A percentile compares a stretch with the other conserved stretches of the same genome.
phyloP scores from a whole-genome alignment of 2,329 filamentous ascomycete species.

The Penicillium sp. region DNA sequence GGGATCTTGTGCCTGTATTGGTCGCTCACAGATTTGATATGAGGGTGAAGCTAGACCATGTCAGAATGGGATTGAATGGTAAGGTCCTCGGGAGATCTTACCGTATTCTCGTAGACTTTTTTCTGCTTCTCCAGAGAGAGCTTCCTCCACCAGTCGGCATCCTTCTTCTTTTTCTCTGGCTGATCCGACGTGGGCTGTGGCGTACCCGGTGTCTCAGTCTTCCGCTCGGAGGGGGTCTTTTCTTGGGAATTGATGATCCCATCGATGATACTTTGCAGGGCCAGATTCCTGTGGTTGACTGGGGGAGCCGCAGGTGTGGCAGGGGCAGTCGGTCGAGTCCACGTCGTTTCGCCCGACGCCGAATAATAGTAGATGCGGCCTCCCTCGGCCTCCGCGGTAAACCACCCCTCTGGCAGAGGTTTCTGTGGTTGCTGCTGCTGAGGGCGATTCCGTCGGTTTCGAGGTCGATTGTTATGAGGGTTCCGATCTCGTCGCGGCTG shows the following conservation, averaged over 20 bases:
- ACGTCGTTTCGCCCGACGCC: conserved; percentile 71
- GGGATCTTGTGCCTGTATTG: conserved; percentile 85
- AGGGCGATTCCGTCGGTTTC: conserved; percentile 55
- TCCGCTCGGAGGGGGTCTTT: conserved; percentile 51
- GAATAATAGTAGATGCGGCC: conserved; percentile 82
- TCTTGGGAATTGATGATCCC: conserved; percentile 70
- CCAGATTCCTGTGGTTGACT: conserved; percentile 67
- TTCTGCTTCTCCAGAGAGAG: conserved; percentile 71
- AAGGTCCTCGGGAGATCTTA: conserved; percentile 48
- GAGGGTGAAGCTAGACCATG: conserved; percentile 67
- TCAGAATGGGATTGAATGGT: neutral
- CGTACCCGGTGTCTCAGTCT: conserved; percentile 59
- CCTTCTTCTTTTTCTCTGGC: conserved; percentile 47
- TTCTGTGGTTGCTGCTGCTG: conserved; percentile 19
- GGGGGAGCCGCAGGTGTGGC: conserved; percentile 61
- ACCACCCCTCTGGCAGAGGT: conserved; percentile 81
- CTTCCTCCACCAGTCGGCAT: conserved; percentile 52
- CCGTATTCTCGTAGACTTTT: conserved; percentile 91
- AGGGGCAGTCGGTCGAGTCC: conserved; percentile 71
- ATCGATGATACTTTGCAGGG: conserved; percentile 80
- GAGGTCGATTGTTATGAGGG: conserved; percentile 56
- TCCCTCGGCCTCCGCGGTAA: conserved; percentile 66
- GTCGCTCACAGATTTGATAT: conserved; percentile 80
- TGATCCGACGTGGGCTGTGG: conserved; percentile 58
- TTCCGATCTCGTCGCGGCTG: conserved; percentile 54